These are phyloP conservation scores for Choanephora cucurbitarum DNA, from an alignment of 371 early-diverging fungal genomes.

Conservation along the genomic window DNA sequence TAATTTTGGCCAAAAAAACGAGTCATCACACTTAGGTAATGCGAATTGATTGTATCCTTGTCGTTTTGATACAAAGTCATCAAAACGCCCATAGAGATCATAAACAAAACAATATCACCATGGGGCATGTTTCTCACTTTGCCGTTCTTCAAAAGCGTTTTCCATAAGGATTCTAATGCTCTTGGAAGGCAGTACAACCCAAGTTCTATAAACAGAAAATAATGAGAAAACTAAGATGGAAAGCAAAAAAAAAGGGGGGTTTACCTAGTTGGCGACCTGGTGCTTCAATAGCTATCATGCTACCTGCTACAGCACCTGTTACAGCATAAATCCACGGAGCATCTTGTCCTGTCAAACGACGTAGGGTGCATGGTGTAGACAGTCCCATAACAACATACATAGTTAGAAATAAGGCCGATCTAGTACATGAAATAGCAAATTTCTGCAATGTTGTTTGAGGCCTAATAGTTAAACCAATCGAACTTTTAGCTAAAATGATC, in stretches of 20 bases:
- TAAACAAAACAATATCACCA: slow-evolving; percentile 68
- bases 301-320: slow-evolving; percentile 71
- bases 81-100: slow-evolving; percentile 74
- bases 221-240: not conserved
- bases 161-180: slow-evolving; percentile 78
- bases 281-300: slow-evolving; percentile 73
- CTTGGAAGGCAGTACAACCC: slow-evolving; percentile 83
- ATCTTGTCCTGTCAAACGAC: slow-evolving; percentile 62
- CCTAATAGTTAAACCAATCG: slow-evolving; percentile 19
- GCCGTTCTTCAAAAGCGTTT: slow-evolving; percentile 48
- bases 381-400: slow-evolving; percentile 68
- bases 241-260: not conserved
- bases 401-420: slow-evolving; percentile 74
- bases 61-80: slow-evolving; percentile 87
- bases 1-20: slow-evolving; percentile 85
- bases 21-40: slow-evolving; percentile 78
- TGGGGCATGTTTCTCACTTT: slow-evolving; percentile 48
- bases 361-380: slow-evolving; percentile 66
- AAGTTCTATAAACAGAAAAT: slow-evolving; percentile 54
- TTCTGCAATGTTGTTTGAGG: slow-evolving; percentile 40
- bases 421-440: slow-evolving; percentile 57
- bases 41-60: slow-evolving; percentile 68
- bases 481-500: not conserved
- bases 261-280: slow-evolving; percentile 70
- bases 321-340: slow-evolving; percentile 51